phyloP scores from a whole-genome alignment of 345 rosid species.

The Salix arbutifolia region DNA sequence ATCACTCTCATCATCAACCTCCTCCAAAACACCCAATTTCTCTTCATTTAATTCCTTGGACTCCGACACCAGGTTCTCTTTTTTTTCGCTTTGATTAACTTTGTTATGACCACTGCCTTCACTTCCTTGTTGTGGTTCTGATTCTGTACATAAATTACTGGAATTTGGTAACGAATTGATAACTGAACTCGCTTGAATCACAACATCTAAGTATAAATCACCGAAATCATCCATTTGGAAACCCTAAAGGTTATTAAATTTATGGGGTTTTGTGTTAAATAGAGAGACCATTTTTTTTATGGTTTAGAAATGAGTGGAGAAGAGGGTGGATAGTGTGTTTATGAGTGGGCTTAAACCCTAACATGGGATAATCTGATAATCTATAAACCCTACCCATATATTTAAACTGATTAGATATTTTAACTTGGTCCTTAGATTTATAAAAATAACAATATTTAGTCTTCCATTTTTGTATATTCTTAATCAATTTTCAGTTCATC shows the following conservation, averaged over 20 bases:
- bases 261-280: background rate
- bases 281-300: background rate
- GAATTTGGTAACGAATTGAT: conserved; percentile 11
- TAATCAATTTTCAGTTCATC: too few relatives aligned
- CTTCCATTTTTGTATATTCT: too few relatives aligned
- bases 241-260: background rate
- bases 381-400: background rate
- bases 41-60: conserved; percentile 9
- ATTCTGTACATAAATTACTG: conserved; percentile 5
- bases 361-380: background rate
- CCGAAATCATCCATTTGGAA: conserved; percentile 43
- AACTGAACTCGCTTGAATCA: conserved; percentile 31
- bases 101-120: background rate
- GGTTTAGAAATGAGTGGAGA: background rate
- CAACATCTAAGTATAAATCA: conserved; percentile 51
- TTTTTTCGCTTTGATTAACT: background rate
- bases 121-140: conserved; percentile 10
- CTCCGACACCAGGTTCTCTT: conserved; percentile 4
- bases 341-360: conserved; percentile 3
- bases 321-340: background rate
- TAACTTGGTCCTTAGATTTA: too few relatives aligned
- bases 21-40: conserved; percentile 17
- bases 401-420: too few relatives aligned
- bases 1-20: conserved; percentile 32
- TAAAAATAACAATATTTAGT: too few relatives aligned